Evolutionary conservation across 257 asterid species (phyloP).

Genomic region (Handroanthus guayacan): DNA sequence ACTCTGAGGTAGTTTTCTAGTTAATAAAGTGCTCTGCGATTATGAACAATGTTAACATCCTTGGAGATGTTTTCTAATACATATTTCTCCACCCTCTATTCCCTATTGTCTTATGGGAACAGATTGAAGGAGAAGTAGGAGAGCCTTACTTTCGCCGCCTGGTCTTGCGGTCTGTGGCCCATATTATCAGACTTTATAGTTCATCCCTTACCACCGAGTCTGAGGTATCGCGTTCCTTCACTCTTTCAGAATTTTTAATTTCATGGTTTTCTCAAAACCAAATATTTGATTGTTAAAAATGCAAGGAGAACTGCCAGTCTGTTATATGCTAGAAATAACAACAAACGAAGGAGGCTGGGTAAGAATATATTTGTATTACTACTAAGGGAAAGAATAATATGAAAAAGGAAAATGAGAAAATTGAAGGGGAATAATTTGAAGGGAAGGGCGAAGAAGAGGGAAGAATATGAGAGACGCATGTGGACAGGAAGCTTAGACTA

Average conservation of each 20-base stretch:
- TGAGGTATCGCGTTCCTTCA: constrained; percentile 63
- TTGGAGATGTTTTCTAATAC: constrained; percentile 22
- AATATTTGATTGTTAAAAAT: constrained; percentile 21
- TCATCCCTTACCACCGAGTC: constrained; percentile 91
- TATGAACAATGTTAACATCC: constrained; percentile 25
- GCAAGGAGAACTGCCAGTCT: constrained; percentile 7
- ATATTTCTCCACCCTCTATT: constrained; percentile 14
- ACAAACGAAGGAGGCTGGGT: constrained; percentile 15
- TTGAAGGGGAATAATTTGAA: constrained; percentile 15
- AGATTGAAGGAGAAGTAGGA: constrained; percentile 95
- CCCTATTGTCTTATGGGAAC: constrained; percentile 37
- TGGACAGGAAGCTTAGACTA: background rate
- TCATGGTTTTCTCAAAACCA: constrained; percentile 1
- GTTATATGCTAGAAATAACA: constrained; percentile 16
- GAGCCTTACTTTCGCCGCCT: constrained; percentile 97
- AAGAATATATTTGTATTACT: constrained; percentile 2
- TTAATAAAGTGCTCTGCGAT: constrained; percentile 25
- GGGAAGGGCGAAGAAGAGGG: background rate
- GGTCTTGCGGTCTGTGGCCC: constrained; percentile 94
- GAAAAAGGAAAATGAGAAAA: constrained; percentile 11
- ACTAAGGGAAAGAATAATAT: constrained; percentile 21
- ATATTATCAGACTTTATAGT: constrained; percentile 94
- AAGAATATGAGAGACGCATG: background rate
- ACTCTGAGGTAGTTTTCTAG: constrained; percentile 77
- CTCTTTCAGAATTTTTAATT: constrained; percentile 1